Evolutionary conservation across 176 grass and related monocot genomes (phyloP).

Genomic region (Saccharum officinarum): DNA sequence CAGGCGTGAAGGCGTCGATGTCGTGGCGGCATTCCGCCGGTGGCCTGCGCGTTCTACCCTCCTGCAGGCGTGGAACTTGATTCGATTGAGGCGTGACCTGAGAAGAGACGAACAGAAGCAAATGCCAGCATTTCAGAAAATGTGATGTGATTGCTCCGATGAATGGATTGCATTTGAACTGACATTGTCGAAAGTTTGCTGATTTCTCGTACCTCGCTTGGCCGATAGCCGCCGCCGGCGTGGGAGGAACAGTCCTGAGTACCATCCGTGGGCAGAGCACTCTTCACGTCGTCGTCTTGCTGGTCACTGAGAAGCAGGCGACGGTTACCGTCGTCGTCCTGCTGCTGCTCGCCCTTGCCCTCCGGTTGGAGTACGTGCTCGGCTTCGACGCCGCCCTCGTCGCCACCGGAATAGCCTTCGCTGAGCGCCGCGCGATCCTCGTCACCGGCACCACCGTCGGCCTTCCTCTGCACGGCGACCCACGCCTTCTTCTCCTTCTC

Average conservation of each 20-base stretch:
- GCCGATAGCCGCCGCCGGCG: neutral
- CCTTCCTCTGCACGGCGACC: constrained; percentile 46
- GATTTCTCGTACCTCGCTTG: constrained; percentile 4
- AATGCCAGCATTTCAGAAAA: neutral
- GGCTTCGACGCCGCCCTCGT: constrained; percentile 9
- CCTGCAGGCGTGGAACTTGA: neutral
- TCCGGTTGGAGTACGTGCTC: constrained; percentile 12
- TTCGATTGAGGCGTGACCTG: neutral
- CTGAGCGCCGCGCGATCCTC: constrained; percentile 5
- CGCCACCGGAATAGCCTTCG: constrained; percentile 21
- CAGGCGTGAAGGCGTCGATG: constrained; percentile 28
- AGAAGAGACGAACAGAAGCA: constrained; percentile 8
- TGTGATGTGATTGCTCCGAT: neutral
- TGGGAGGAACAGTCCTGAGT: neutral
- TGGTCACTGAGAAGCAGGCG: neutral
- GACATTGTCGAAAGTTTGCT: neutral
- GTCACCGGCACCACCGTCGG: neutral
- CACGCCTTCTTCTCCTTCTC: constrained; percentile 30
- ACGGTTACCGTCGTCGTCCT: neutral
- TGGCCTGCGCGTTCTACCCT: neutral
- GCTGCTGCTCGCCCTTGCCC: neutral
- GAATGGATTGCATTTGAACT: neutral
- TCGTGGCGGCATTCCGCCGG: constrained; percentile 41
- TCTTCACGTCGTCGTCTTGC: neutral
- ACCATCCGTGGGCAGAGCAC: neutral